Percentiles rank a stretch among this genome's conserved stretches.
Conservation (phyloP, 2,329 filamentous ascomycete species). For the Colletotrichum sp. region DNA sequence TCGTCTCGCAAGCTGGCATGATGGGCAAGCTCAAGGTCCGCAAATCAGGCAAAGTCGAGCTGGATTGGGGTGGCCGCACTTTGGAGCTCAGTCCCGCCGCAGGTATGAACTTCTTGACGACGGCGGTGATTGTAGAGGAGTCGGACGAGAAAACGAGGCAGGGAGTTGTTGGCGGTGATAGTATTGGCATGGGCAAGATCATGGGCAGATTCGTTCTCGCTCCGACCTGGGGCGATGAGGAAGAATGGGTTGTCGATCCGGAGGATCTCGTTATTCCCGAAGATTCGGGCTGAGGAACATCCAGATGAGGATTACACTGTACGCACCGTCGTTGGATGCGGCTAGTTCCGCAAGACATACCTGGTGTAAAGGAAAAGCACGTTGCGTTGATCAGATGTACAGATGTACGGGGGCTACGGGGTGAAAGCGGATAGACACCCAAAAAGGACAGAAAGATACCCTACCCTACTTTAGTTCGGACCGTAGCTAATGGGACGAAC, state of each 20-base stretch:
- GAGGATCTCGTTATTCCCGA: constrained; percentile 29
- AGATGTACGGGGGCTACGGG: neutral
- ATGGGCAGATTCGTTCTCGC: constrained; percentile 67
- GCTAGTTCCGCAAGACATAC: neutral
- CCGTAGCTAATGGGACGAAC: constrained; percentile 11
- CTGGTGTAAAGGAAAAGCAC: neutral
- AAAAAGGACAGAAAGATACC: constrained; percentile 19
- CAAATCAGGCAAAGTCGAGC: constrained; percentile 65
- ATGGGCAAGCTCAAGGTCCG: constrained; percentile 66
- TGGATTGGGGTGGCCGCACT: constrained; percentile 66
- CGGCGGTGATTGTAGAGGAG: constrained; percentile 64
- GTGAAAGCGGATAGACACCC: neutral
- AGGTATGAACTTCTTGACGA: constrained; percentile 61
- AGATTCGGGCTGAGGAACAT: neutral
- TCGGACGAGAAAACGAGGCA: constrained; percentile 55
- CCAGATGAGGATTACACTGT: neutral
- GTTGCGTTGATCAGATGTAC: neutral
- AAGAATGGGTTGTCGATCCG: constrained; percentile 55
- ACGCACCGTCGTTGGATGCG: neutral
- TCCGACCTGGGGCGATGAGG: constrained; percentile 62
- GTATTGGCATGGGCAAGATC: constrained; percentile 67
- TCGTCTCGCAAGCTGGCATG: constrained; percentile 58
- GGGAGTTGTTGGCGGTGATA: constrained; percentile 50
- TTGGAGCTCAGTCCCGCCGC: constrained; percentile 58
- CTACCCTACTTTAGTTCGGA: constrained; percentile 17